Evolutionary conservation across 345 rosid genomes (phyloP).

Genomic region (Ceriops tagal): DNA sequence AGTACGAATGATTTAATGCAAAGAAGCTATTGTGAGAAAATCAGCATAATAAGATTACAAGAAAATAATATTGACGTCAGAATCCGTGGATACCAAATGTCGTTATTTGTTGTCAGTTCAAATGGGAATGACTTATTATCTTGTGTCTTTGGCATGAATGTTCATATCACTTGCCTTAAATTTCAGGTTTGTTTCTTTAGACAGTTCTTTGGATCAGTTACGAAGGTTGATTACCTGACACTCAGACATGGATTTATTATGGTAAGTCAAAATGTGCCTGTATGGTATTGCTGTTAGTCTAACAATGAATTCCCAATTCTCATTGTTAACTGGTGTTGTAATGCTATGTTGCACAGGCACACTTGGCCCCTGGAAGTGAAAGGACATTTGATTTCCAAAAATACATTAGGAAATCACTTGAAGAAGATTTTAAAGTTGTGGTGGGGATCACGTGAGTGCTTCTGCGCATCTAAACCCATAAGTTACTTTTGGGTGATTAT

Average conservation of each 20-base stretch:
- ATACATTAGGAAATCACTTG: slow-evolving; percentile 78
- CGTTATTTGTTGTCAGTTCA: too few species aligned
- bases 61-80: too few species aligned
- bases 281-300: too few species aligned
- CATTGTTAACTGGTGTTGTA: neutral
- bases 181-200: slow-evolving; percentile 85
- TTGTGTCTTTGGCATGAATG: neutral
- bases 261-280: slow-evolving; percentile 32
- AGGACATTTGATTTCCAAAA: slow-evolving; percentile 72
- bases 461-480: neutral
- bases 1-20: neutral
- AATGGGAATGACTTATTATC: too few species aligned
- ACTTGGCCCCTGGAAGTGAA: slow-evolving; percentile 71
- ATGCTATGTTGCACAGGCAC: slow-evolving; percentile 53
- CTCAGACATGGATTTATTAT: slow-evolving; percentile 85
- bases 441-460: slow-evolving; percentile 73
- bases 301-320: neutral
- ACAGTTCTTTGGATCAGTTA: slow-evolving; percentile 84
- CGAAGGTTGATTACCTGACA: slow-evolving; percentile 78
- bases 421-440: slow-evolving; percentile 79
- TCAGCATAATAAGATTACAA: neutral
- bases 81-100: too few species aligned
- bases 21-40: neutral
- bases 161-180: neutral
- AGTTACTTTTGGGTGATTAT: neutral